Conservation (phyloP, 495 filamentous ascomycete genomes). For the Tuber umbilicatum region DNA sequence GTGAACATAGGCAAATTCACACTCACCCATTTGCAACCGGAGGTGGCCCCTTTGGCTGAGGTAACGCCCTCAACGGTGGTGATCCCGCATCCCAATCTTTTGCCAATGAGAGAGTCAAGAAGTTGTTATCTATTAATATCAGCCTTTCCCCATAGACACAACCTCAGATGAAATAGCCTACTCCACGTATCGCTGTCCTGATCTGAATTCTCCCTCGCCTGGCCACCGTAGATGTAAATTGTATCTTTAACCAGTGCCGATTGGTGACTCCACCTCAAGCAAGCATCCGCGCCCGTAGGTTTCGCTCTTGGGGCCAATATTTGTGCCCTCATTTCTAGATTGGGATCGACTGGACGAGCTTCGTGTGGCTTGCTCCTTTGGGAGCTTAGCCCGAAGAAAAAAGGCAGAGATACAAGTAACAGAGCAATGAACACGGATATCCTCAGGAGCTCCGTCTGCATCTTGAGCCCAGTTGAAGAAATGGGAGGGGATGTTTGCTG, state of each 20-base stretch:
- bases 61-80: conserved; percentile 55
- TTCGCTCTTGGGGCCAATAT: conserved; percentile 14
- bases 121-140: conserved; percentile 55
- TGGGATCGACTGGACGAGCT: not conserved
- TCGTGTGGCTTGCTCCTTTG: conserved; percentile 3
- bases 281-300: conserved; percentile 52
- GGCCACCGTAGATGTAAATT: conserved; percentile 68
- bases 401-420: conserved; percentile 9
- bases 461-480: not conserved
- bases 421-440: conserved; percentile 13
- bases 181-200: conserved; percentile 60
- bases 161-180: conserved; percentile 42
- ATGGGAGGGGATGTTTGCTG: not conserved
- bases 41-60: conserved; percentile 62
- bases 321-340: conserved; percentile 13
- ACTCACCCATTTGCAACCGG: conserved; percentile 56
- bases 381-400: conserved; percentile 1
- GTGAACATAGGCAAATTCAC: not conserved
- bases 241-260: conserved; percentile 65
- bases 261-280: conserved; percentile 64
- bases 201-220: conserved; percentile 48
- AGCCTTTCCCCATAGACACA: conserved; percentile 35
- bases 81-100: conserved; percentile 59
- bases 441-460: not conserved
- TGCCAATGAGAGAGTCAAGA: conserved; percentile 59